Percentiles rank a stretch among this genome's conserved stretches.
phyloP scores from a whole-genome alignment of 441 rosid species.

The Pelargonium citronellum region DNA sequence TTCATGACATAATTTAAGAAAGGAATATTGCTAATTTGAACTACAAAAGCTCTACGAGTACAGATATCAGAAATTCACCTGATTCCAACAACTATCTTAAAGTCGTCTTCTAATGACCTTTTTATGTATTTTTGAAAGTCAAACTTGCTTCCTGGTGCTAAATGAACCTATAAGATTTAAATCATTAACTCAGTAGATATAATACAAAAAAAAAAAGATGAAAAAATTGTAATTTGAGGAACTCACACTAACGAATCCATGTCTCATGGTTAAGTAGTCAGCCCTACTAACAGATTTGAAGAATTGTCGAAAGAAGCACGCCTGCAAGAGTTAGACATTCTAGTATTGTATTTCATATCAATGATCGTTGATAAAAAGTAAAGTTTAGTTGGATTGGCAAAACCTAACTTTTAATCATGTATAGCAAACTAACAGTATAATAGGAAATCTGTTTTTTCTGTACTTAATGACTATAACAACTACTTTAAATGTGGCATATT shows the following conservation, averaged over 20 bases:
- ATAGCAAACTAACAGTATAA: neutral
- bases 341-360: neutral
- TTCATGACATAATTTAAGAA: constrained; percentile 13
- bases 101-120: constrained; percentile 54
- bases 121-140: constrained; percentile 74
- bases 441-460: too few species aligned
- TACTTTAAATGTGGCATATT: too few species aligned
- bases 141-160: constrained; percentile 73
- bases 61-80: constrained; percentile 33
- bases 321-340: constrained; percentile 34
- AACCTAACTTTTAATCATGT: neutral
- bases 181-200: neutral
- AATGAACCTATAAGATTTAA: constrained; percentile 50
- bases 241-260: constrained; percentile 79
- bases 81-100: constrained; percentile 71
- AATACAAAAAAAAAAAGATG: neutral
- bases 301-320: constrained; percentile 78
- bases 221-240: constrained; percentile 9
- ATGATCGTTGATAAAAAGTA: neutral
- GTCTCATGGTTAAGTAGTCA: constrained; percentile 82
- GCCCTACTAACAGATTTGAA: constrained; percentile 66
- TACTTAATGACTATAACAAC: too few species aligned
- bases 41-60: constrained; percentile 2
- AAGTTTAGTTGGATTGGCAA: neutral
- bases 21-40: constrained; percentile 16